Conservation (phyloP, 495 filamentous ascomycete species). For the Trichoderma gamsii region DNA sequence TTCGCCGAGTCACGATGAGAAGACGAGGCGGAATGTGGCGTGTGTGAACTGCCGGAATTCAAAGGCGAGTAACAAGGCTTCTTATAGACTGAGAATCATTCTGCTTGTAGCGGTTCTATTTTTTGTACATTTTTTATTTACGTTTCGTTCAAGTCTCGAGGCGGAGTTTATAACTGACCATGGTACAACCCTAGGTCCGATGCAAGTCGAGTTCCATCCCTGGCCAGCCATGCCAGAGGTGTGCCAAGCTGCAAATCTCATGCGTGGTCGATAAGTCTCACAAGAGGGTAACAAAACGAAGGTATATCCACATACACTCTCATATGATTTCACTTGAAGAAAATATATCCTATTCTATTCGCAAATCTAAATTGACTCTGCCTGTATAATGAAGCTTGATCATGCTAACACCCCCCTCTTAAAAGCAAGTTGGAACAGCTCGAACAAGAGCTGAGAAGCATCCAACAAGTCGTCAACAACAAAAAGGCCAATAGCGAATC, state of each 20-base stretch:
- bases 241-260: constrained; percentile 37
- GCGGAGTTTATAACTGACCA: no score
- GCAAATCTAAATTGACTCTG: no score
- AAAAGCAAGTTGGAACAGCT: constrained; percentile 40
- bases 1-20: constrained; percentile 5
- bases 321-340: not conserved
- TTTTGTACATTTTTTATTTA: no score
- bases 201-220: constrained; percentile 37
- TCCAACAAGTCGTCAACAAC: constrained; percentile 37
- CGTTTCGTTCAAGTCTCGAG: no score
- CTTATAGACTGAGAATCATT: no score
- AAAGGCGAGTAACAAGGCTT: constrained; percentile 3
- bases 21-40: constrained; percentile 14
- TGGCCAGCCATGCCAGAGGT: constrained; percentile 36
- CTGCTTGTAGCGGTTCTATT: not conserved
- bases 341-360: no score
- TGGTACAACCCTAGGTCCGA: constrained; percentile 13
- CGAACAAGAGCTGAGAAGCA: constrained; percentile 38
- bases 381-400: not conserved
- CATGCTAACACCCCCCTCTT: constrained; percentile 7
- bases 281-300: constrained; percentile 38
- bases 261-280: constrained; percentile 43
- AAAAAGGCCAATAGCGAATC: not conserved
- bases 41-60: constrained; percentile 15
- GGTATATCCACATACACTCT: constrained; percentile 21